Evolutionary conservation across 257 asterid genomes (phyloP), one percentile per base, ranked within the genome.

Genomic region (Plantago elongata): DNA sequence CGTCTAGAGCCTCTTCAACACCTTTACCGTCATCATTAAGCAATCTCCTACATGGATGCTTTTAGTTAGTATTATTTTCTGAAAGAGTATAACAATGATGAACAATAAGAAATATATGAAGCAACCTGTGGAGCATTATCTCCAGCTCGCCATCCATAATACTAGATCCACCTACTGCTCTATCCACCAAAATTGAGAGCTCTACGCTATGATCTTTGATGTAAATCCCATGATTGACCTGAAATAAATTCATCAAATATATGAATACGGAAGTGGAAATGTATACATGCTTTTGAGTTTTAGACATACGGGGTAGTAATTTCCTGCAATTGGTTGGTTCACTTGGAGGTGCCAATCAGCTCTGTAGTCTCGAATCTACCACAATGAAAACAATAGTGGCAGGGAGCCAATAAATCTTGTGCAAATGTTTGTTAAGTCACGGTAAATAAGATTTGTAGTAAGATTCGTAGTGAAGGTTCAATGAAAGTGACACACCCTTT

Each of bases 151-250:
- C 97, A 67, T 89, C 95, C 51, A 64, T 49, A 43, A 86, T 77
- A 71, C 99, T 92, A 22, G 97, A 84, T 69, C 99, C 99, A 69
- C 97, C 97, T 17, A 86, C 89, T 44, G 99, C 73, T 74, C 99
- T 84, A 69, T 92, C 99, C 69, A 89, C 99, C 82, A 92, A 84
- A 70, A 92, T 72, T 3, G 99, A 92, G 64, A 92, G 63, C 79
- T 86, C 99, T 4, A 81, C 78, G 68, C 37, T 77, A 45, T 77
- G 47, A 60, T 92, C 99, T 70, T 92, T 87, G 68, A 86, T 76
- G 83, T 79, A 89, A 58, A 80, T 79, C 62, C 99, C 99, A 60
- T 83, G 99, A 82, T 89, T 92, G 54, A 92, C 81, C 99, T 92
- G 88, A 66, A 71, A 74, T 46, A 74, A 27, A 27, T 34, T 56